Base-by-base conservation (phyloP, 2,329 filamentous ascomycete species). In the Arthrobotrys sphaeroides region DNA sequence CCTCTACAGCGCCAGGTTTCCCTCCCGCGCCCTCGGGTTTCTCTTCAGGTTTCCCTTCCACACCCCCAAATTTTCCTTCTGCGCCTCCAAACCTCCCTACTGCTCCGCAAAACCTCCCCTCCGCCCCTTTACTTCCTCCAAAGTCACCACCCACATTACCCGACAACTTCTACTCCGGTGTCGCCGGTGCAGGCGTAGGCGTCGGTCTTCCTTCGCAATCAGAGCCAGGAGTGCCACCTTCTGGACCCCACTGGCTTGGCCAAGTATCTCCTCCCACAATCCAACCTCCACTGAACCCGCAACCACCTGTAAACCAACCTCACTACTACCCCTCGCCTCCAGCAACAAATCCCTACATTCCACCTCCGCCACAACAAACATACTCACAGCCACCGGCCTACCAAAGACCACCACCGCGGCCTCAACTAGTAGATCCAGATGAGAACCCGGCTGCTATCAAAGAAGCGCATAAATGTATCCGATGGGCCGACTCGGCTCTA, bases 401-500 rank as follows among this genome's bases (percentile, higher is more conserved):
- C 40, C 49, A 53, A 20, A 36, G 62, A 43, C 79, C 80, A 10
- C 79, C 79, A 1, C 78, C 80, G 7, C 73, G 80, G 3, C 81
- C 82, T 2, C 82, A 80, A 26, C 18, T 76, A 0, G 57, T 53
- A 22, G 45, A 76, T 22, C 57, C 85, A 3, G 86, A 90, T 62
- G 84, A 83, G 3, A 85, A 83, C 9, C 92, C 97, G 77, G 90
- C 93, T 73, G 86, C 90, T 0, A 90, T 97, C 36, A 85, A 88
- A 36, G 87, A 90, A 79, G 94, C 95, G 3, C 93, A 97, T 82
- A 99, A 98, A 82, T 95, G 98, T 84, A 94, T 94, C 1, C 93
- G 93, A 80, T 99, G 93, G 92, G 95, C 95, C 0, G 96, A 98
- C 43, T 97, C 94, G 9, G 95, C 95, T 0, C 84, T 99, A 53